phyloP scores from a whole-genome alignment of 441 rosid genomes.

The Raphanus hybrid region DNA sequence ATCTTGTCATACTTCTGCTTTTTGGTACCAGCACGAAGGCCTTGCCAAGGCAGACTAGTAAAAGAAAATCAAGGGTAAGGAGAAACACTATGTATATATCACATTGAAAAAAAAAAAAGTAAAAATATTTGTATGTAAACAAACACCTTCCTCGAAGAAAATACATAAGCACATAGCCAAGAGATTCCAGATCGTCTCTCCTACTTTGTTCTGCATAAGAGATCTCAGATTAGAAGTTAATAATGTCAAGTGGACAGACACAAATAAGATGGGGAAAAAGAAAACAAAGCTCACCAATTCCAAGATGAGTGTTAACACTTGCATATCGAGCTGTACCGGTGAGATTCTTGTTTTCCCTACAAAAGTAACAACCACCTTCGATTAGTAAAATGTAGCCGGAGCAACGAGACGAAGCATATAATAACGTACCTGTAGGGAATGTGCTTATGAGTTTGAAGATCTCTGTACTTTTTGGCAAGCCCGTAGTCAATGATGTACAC shows the following conservation, averaged over 20 bases:
- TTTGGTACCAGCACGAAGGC: constrained; percentile 88
- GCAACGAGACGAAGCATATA: neutral
- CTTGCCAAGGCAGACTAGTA: constrained; percentile 96
- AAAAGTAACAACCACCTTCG: constrained; percentile 8
- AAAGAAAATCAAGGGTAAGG: constrained; percentile 31
- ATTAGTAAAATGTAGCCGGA: constrained; percentile 15
- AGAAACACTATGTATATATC: neutral
- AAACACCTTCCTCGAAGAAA: constrained; percentile 43
- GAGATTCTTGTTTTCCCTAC: constrained; percentile 88
- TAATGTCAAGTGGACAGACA: constrained; percentile 6
- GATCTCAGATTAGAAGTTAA: constrained; percentile 26
- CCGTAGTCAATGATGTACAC: constrained; percentile 77
- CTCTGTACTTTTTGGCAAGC: constrained; percentile 76
- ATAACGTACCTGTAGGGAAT: constrained; percentile 68
- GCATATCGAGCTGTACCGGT: constrained; percentile 98
- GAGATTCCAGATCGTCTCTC: constrained; percentile 94
- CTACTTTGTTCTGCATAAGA: constrained; percentile 81
- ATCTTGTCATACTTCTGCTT: constrained; percentile 95
- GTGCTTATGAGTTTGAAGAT: constrained; percentile 79
- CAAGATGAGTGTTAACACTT: constrained; percentile 92
- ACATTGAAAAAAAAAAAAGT: constrained; percentile 2
- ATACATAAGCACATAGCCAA: constrained; percentile 93
- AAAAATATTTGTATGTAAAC: neutral
- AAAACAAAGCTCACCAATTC: constrained; percentile 45
- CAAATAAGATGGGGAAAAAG: neutral